Base-by-base conservation (phyloP, 129 eudicot genomes). In the Dittrichia graveolens region DNA sequence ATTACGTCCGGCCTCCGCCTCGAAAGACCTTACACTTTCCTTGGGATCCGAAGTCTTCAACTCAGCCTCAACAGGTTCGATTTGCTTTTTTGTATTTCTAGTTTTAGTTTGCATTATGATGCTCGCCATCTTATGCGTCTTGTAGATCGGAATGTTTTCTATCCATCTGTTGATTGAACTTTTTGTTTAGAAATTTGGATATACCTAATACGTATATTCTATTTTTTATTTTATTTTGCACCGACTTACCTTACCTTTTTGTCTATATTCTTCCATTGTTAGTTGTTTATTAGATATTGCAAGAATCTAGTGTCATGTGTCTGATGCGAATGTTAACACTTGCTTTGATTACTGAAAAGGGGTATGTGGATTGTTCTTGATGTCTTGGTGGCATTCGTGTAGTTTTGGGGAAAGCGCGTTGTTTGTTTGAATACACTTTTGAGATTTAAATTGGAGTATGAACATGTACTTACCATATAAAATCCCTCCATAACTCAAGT, bases 1-100 rank as follows among this genome's bases (percentile, higher is more conserved):
- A 80, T 63, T 91, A 88, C 69, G 77, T 91, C 67, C 85, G 97
- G 11, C 95, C 95, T 7, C 95, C 86, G 38, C 88, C 92, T 68
- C 88, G 97, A 6, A 73, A 85, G 73, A 71, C 81, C 12, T 79
- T 91, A 50, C 83, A 74, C 5, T 91, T 88, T 61, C 88, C 86
- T 31, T 84, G 84, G 87, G 66, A 38, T 71, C 67, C 70, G 11
- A 88, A 85, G 18, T 74, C 72, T 57, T 75, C 95, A 52, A 79
- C 89, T 65, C 73, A 77, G 8, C 95, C 97, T 55, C 86, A 85
- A 67, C 97, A 87, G 97, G 97, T 87, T 70, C 52, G 12, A 13
- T 63, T 50, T 55, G 7, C 41, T 48, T 54, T 39, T 16, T 59
- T 3, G 7, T 0, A 4, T 14, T 61, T 19, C 58, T 57, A 16